These are phyloP conservation scores for Pythium dissotocum DNA, from an alignment of 352 stramenopile genomes.

Conservation along the genomic window DNA sequence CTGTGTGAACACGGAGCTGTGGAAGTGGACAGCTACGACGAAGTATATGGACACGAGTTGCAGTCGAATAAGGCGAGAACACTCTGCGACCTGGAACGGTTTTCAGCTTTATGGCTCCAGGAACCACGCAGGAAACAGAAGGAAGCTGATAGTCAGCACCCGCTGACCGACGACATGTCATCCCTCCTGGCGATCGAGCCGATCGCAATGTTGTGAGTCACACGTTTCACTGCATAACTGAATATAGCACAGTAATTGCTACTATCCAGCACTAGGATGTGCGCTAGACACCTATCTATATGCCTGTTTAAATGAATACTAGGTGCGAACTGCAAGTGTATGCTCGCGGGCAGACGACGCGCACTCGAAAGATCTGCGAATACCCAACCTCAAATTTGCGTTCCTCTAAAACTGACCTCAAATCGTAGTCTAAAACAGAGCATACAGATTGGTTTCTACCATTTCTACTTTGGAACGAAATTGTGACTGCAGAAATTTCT, in stretches of 20 bases:
- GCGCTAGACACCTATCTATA: background rate
- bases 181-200: conserved; percentile 22
- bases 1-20: background rate
- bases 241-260: background rate
- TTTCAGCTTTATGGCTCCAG: background rate
- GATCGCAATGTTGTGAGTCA: conserved; percentile 10
- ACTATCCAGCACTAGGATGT: background rate
- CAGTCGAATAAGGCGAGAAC: background rate
- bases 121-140: background rate
- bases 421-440: background rate
- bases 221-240: conserved; percentile 1
- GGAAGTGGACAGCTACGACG: background rate
- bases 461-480: background rate
- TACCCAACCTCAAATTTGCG: background rate
- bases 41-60: background rate
- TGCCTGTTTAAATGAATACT: background rate
- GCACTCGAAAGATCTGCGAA: background rate
- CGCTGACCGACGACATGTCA: conserved; percentile 12
- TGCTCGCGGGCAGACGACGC: conserved; percentile 5
- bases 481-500: conserved; percentile 17
- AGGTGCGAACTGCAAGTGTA: background rate
- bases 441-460: background rate
- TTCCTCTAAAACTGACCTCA: background rate
- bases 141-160: conserved; percentile 1
- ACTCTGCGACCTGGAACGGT: background rate